Conservation (phyloP, 2,329 filamentous ascomycete genomes). For the Meredithiella fracta region DNA sequence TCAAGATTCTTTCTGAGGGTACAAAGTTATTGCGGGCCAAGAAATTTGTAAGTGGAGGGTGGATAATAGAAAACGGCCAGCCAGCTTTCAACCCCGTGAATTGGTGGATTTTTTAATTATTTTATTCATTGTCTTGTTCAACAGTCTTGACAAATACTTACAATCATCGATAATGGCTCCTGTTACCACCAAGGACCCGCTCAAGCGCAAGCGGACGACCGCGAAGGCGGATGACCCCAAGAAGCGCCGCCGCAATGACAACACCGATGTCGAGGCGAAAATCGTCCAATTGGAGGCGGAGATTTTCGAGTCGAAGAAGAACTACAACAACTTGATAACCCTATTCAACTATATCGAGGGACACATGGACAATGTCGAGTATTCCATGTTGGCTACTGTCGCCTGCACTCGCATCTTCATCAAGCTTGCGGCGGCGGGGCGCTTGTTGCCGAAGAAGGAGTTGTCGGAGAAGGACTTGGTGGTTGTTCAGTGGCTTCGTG, state of each 20-base stretch:
- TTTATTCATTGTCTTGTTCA: background rate
- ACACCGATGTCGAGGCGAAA: slow-evolving; percentile 38
- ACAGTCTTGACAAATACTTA: background rate
- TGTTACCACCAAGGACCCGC: slow-evolving; percentile 16
- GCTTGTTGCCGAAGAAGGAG: slow-evolving; percentile 46
- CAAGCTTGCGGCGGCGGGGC: slow-evolving; percentile 58
- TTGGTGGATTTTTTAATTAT: too few species aligned
- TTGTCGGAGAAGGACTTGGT: slow-evolving; percentile 57
- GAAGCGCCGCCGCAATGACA: slow-evolving; percentile 36
- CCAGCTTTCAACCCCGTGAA: background rate
- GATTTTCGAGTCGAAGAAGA: slow-evolving; percentile 69
- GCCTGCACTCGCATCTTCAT: slow-evolving; percentile 77
- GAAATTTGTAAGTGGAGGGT: background rate
- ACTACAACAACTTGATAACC: slow-evolving; percentile 78
- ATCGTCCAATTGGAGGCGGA: slow-evolving; percentile 64
- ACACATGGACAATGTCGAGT: slow-evolving; percentile 32
- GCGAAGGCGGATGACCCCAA: slow-evolving; percentile 25
- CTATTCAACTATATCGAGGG: slow-evolving; percentile 43
- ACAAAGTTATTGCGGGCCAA: slow-evolving; percentile 1
- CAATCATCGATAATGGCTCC: slow-evolving; percentile 10
- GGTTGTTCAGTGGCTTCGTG: slow-evolving; percentile 63
- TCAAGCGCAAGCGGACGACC: slow-evolving; percentile 37
- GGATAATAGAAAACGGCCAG: background rate
- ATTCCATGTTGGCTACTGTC: slow-evolving; percentile 53
- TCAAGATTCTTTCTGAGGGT: slow-evolving; percentile 15